Evolutionary conservation across 2,329 filamentous ascomycete species (phyloP), one percentile per base, ranked within the genome.

Genomic region (Sclerotinia borealis): DNA sequence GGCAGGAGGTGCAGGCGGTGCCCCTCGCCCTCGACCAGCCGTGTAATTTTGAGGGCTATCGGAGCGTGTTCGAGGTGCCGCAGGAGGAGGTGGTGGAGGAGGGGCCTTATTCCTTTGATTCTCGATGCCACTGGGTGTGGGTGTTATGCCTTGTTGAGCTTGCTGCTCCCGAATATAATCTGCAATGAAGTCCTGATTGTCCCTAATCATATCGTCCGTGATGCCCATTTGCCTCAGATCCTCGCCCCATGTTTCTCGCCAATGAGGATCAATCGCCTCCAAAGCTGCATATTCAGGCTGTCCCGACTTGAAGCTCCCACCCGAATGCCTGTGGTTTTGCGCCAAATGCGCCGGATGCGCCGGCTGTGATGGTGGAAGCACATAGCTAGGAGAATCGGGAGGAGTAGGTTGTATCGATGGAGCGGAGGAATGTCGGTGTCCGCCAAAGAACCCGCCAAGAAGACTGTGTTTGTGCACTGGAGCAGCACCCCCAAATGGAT

Each of bases 151-250:
- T 51, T 80, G 78, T 48, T 78, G 77, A 51, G 78, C 76, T 67
- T 83, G 82, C 68, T 87, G 81, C 64, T 86, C 78, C 67, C 81
- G 82, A 65, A 88, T 76, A 69, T 87, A 88, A 45, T 85, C 81
- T 67, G 87, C 81, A 71, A 88, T 88, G 67, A 88, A 88, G 69
- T 87, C 85, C 70, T 88, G 85, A 70, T 88, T 87, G 43, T 87
- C 85, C 67, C 81, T 83, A 71, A 88, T 88, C 66, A 87, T 85
- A 68, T 88, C 85, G 69, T 88, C 85, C 8, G 82, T 86, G 66
- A 88, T 78, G 19, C 85, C 85, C 76, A 86, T 86, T 51, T 83
- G 77, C 63, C 79, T 83, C 61, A 88, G 76, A 69, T 87, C 85
- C 67, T 86, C 83, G 41, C 85, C 85, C 76, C 87, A 88, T 68